Conservation (phyloP, 768 basidiomycete species). For the Boletus bicolor region DNA sequence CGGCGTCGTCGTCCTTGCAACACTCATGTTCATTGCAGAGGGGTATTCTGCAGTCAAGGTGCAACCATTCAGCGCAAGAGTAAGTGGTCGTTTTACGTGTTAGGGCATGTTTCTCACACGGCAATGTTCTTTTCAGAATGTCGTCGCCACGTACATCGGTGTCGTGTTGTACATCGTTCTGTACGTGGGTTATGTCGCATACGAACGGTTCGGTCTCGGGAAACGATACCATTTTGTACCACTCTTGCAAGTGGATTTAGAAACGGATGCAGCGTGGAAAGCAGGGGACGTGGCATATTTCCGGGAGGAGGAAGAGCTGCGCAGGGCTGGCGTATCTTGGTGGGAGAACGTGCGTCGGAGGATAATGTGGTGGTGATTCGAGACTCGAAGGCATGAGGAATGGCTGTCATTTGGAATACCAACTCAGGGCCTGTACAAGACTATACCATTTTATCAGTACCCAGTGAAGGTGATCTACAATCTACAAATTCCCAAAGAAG, state of each 20-base stretch:
- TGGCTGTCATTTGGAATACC: background rate
- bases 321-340: background rate
- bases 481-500: too few species aligned
- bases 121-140: conserved; percentile 35
- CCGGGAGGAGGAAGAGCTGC: conserved; percentile 31
- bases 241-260: conserved; percentile 43
- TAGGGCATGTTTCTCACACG: background rate
- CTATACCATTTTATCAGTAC: background rate
- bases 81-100: conserved; percentile 16
- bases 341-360: background rate
- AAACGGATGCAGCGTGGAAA: conserved; percentile 53
- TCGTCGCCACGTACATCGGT: conserved; percentile 55
- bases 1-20: conserved; percentile 46
- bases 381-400: background rate
- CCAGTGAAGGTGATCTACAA: too few species aligned
- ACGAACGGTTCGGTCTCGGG: conserved; percentile 35
- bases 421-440: background rate
- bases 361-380: background rate
- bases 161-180: conserved; percentile 45
- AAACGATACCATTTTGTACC: conserved; percentile 40
- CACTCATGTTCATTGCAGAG: conserved; percentile 52
- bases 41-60: conserved; percentile 48
- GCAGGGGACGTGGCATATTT: conserved; percentile 40
- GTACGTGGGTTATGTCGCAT: conserved; percentile 43
- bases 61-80: conserved; percentile 43